Evolutionary conservation across 2,329 filamentous ascomycete genomes (phyloP), one percentile per base, ranked within the genome.

Genomic region (Magnaporthiopsis rhizophila): DNA sequence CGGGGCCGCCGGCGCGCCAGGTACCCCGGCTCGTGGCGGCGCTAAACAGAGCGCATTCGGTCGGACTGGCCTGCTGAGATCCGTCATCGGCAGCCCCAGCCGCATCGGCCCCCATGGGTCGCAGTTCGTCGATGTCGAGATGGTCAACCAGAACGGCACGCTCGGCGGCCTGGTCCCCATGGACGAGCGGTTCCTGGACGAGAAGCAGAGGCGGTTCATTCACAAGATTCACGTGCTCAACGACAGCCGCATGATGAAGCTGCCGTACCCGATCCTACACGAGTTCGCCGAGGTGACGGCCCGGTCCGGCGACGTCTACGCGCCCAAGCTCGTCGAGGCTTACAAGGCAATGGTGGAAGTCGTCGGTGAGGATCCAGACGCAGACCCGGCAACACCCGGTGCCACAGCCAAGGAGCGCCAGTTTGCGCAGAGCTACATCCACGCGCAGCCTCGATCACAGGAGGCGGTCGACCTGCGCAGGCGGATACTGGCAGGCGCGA

Each of bases 291-390:
- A 87, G 56, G 86, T 95, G 62, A 91, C 96, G 74, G 79, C 81
- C 63, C 85, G 85, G 69, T 85, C 88, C 21, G 84, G 86, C 62
- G 89, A 91, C 67, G 80, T 90, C 67, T 87, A 91, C 71, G 86
- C 89, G 58, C 83, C 85, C 38, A 88, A 96, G 71, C 81, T 97
- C 32, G 82, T 89, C 58, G 90, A 95, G 72, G 90, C 93, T 2
- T 97, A 97, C 73, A 83, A 86, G 67, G 91, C 92, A 50, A 82
- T 97, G 67, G 86, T 90, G 69, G 84, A 88, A 65, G 92, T 97
- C 68, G 88, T 90, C 3, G 86, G 85, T 59, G 94, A 97, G 76
- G 81, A 87, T 64, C 78, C 84, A 1, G 84, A 83, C 2, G 81
- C 84, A 15, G 81, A 86, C 64, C 84, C 80, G 38, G 76, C 81